These are phyloP conservation scores for Filosporella fistucella DNA, from an alignment of 495 filamentous ascomycete species.

Conservation along the genomic window DNA sequence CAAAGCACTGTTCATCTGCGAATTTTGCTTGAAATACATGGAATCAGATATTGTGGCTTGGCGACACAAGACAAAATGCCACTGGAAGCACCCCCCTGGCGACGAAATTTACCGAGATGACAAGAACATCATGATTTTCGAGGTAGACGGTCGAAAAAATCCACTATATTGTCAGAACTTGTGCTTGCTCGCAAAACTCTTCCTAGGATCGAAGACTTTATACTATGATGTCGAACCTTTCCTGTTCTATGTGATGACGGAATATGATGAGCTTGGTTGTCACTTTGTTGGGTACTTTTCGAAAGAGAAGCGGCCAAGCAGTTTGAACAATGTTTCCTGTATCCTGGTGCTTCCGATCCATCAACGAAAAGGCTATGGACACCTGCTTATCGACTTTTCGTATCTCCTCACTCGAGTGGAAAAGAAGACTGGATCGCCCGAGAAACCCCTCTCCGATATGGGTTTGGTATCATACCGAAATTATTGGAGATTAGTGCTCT, in stretches of 20 bases:
- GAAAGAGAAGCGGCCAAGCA: constrained; percentile 95
- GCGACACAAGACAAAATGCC: constrained; percentile 97
- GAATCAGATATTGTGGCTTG: constrained; percentile 96
- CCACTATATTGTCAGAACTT: constrained; percentile 97
- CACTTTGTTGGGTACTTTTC: constrained; percentile 99
- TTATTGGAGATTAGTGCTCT: constrained; percentile 89
- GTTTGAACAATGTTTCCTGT: constrained; percentile 94
- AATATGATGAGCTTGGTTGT: constrained; percentile 87
- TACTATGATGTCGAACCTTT: constrained; percentile 99
- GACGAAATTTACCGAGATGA: constrained; percentile 97
- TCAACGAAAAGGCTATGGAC: constrained; percentile 94
- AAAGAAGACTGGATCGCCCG: constrained; percentile 90
- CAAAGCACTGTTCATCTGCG: constrained; percentile 92
- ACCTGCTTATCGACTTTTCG: constrained; percentile 95
- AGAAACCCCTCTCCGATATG: constrained; percentile 98
- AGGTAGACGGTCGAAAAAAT: constrained; percentile 95
- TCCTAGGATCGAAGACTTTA: constrained; percentile 93
- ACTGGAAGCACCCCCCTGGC: constrained; percentile 91
- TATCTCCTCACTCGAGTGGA: constrained; percentile 93
- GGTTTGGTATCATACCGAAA: constrained; percentile 94
- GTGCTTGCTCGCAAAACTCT: constrained; percentile 92
- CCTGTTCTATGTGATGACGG: constrained; percentile 97
- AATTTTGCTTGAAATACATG: constrained; percentile 99
- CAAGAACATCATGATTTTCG: constrained; percentile 91
- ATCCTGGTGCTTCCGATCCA: constrained; percentile 95